phyloP scores from a whole-genome alignment of 2,329 filamentous ascomycete species.

The Calycina marina region DNA sequence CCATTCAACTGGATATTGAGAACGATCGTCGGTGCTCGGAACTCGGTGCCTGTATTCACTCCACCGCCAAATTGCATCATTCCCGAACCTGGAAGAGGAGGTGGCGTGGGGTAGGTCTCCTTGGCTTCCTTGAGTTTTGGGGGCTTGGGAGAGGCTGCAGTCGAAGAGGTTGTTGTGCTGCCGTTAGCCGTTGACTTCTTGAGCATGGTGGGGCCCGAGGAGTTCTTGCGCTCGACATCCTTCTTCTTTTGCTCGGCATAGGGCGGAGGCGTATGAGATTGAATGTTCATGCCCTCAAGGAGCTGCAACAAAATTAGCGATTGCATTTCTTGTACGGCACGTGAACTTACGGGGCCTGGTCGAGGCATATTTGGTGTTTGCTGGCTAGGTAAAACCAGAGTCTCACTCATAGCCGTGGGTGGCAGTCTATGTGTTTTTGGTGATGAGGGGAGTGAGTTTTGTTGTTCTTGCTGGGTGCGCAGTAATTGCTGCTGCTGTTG shows the following conservation, averaged over 20 bases:
- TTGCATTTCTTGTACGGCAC: constrained; percentile 1
- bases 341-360: constrained; percentile 1
- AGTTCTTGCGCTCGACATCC: not conserved
- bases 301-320: no score
- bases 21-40: constrained; percentile 60
- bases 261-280: constrained; percentile 10
- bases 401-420: constrained; percentile 9
- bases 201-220: constrained; percentile 9
- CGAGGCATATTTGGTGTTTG: constrained; percentile 2
- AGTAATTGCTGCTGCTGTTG: constrained; percentile 17
- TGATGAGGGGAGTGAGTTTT: constrained; percentile 19
- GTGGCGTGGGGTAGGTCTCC: constrained; percentile 26
- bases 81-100: constrained; percentile 47
- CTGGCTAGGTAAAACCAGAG: not conserved
- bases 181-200: constrained; percentile 29
- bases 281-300: constrained; percentile 5
- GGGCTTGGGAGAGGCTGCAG: constrained; percentile 39
- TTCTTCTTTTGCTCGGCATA: constrained; percentile 8
- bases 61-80: constrained; percentile 43
- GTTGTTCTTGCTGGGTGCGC: constrained; percentile 12
- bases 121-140: constrained; percentile 33
- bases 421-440: constrained; percentile 16
- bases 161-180: constrained; percentile 33
- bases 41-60: constrained; percentile 41
- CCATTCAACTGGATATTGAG: constrained; percentile 70